Conservation (phyloP, 495 filamentous ascomycete genomes). For the Beverwykella pulmonaria region DNA sequence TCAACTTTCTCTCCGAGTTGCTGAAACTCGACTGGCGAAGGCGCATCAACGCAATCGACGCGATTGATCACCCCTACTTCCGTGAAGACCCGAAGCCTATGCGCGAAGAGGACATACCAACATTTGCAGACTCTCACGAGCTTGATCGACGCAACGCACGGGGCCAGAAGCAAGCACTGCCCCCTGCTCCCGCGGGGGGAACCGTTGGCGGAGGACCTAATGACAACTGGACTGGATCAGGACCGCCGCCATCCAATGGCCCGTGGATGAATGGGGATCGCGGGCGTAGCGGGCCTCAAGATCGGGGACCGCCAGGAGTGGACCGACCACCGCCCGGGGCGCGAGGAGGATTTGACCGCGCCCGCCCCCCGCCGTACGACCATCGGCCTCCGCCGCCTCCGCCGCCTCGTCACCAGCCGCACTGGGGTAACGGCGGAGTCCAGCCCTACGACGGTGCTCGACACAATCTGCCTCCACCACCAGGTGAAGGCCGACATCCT, state of each 20-base stretch:
- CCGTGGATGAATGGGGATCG: constrained; percentile 34
- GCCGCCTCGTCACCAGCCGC: constrained; percentile 34
- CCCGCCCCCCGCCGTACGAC: constrained; percentile 33
- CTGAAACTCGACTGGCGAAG: constrained; percentile 85
- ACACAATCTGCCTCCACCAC: constrained; percentile 33
- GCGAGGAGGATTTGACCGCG: constrained; percentile 31
- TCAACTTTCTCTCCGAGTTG: constrained; percentile 79
- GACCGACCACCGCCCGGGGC: constrained; percentile 6
- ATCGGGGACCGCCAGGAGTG: constrained; percentile 33
- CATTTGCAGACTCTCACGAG: constrained; percentile 93
- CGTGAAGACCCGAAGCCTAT: constrained; percentile 74
- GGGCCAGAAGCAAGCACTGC: constrained; percentile 72
- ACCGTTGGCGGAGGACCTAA: constrained; percentile 77
- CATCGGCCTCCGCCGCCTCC: constrained; percentile 40
- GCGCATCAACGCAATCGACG: constrained; percentile 92
- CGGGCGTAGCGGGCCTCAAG: constrained; percentile 19
- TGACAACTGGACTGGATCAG: constrained; percentile 58
- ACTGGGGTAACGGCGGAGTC: constrained; percentile 11
- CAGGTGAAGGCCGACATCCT: constrained; percentile 34
- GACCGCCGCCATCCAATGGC: constrained; percentile 30
- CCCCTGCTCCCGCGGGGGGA: constrained; percentile 87
- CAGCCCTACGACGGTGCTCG: constrained; percentile 4
- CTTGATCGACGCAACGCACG: constrained; percentile 88
- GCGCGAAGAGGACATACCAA: constrained; percentile 77
- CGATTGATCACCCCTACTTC: constrained; percentile 92